Percentiles rank a stretch among this genome's conserved stretches.
These are phyloP conservation scores for Bonia amplexicaulis DNA, from an alignment of 176 grass and related monocot species.

Conservation along the genomic window DNA sequence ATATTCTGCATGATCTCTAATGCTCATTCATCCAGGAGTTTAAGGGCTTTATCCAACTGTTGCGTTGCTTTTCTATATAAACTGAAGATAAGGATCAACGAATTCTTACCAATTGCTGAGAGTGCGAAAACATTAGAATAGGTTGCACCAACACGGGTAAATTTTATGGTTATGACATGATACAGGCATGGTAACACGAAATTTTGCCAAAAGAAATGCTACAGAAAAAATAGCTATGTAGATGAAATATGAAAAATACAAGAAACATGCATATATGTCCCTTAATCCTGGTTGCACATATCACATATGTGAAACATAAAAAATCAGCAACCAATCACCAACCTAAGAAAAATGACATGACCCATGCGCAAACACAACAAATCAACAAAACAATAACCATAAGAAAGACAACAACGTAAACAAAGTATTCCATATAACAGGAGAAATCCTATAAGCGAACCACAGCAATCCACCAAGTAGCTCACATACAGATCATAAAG, in stretches of 20 bases:
- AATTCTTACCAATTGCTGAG: no score
- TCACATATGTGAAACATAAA: not conserved
- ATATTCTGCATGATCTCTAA: no score
- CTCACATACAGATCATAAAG: not conserved
- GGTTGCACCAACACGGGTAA: no score
- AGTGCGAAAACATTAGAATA: no score
- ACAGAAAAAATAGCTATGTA: not conserved
- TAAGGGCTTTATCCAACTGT: no score
- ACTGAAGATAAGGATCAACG: no score
- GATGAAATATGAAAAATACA: not conserved
- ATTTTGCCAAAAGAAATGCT: not conserved
- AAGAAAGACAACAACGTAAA: not conserved
- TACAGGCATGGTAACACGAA: no score
- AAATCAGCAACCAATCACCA: not conserved
- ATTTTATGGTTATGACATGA: no score
- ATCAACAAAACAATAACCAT: not conserved
- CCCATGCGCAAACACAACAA: not conserved
- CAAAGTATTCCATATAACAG: not conserved
- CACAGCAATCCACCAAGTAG: not conserved
- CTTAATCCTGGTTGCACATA: not conserved
- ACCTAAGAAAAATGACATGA: not conserved
- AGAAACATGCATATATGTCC: no score
- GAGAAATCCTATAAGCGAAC: not conserved
- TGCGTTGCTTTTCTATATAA: no score
- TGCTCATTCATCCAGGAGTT: no score